A percentile compares a stretch with the other conserved stretches of the same genome.
These are phyloP conservation scores for Euphorbia pulcherrima DNA, from an alignment of 345 rosid species.

Conservation along the genomic window DNA sequence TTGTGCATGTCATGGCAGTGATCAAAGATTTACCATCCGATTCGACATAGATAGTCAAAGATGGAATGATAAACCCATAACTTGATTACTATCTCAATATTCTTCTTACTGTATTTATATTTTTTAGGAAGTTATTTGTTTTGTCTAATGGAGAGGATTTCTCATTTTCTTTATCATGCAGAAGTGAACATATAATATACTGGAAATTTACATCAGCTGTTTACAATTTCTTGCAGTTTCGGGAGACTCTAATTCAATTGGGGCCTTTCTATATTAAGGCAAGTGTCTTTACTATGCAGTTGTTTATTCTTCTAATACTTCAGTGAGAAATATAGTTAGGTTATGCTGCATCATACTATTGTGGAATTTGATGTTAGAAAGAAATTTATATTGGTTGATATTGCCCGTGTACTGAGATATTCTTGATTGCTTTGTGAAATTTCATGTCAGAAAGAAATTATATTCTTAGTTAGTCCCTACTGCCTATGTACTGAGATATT, in stretches of 20 bases:
- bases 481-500: not conserved
- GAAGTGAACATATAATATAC: not conserved
- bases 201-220: constrained; percentile 12
- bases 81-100: not conserved
- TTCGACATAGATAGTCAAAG: not conserved
- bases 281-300: constrained; percentile 25
- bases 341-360: not conserved
- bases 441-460: constrained; percentile 2
- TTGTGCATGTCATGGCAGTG: not conserved
- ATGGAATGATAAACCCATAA: not conserved
- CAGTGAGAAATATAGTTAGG: not conserved
- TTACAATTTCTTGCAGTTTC: constrained; percentile 55
- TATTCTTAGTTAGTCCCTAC: not conserved
- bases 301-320: not conserved
- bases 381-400: not conserved
- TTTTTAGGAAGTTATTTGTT: not conserved
- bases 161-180: constrained; percentile 1
- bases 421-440: not conserved
- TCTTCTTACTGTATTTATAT: constrained; percentile 8
- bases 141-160: not conserved
- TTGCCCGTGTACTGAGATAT: not conserved
- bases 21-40: not conserved
- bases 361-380: not conserved
- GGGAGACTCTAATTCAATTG: constrained; percentile 73
- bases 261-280: constrained; percentile 95